Percentiles rank a stretch among this genome's conserved stretches.
Evolutionary conservation across 306 rosid species (phyloP).

Genomic region (Inga laurina): DNA sequence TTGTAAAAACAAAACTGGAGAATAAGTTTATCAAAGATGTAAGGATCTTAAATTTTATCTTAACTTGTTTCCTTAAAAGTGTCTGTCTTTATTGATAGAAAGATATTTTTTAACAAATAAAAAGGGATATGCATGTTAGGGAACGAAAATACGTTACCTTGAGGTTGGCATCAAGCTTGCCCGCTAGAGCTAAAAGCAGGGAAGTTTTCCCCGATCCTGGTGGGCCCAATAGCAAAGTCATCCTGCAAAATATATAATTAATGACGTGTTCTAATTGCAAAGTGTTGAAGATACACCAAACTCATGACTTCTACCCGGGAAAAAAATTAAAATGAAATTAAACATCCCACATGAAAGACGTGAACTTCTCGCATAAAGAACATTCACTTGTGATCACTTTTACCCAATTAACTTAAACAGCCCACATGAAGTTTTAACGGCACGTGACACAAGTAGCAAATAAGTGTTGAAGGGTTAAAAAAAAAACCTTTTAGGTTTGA

Average conservation of each 20-base stretch:
- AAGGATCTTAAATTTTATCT: not conserved
- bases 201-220: slow-evolving; percentile 86
- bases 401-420: no score
- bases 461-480: not conserved
- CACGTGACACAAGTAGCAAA: not conserved
- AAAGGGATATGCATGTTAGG: not conserved
- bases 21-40: not conserved
- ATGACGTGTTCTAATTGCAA: not conserved
- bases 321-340: not conserved
- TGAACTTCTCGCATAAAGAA: slow-evolving; percentile 23
- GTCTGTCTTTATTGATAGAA: no score
- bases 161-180: slow-evolving; percentile 67
- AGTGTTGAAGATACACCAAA: not conserved
- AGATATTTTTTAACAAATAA: not conserved
- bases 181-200: slow-evolving; percentile 76
- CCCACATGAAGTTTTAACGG: not conserved
- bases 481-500: slow-evolving; percentile 73
- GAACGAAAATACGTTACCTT: slow-evolving; percentile 43
- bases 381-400: not conserved
- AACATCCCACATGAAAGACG: slow-evolving; percentile 38
- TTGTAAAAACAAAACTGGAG: not conserved
- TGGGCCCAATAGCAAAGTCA: slow-evolving; percentile 88
- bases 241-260: slow-evolving; percentile 45
- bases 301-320: not conserved
- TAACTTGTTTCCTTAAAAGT: not conserved